Evolutionary conservation across 768 basidiomycete genomes (phyloP).

Genomic region (Mrakia blollopis): DNA sequence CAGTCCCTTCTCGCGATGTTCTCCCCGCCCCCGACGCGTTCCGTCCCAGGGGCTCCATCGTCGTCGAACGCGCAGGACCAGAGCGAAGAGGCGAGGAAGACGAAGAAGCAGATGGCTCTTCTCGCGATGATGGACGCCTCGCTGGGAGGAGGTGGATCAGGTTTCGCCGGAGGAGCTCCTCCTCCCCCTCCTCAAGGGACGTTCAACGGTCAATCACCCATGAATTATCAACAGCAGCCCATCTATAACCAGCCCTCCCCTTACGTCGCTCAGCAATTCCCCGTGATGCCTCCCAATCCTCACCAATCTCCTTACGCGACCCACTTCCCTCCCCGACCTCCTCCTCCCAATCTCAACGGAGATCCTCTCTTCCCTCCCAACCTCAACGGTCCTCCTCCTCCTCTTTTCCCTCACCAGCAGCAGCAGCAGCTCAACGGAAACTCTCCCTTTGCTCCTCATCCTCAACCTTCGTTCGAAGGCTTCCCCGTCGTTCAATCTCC

Average conservation of each 20-base stretch:
- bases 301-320: not conserved
- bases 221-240: not conserved
- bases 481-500: not conserved
- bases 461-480: not conserved
- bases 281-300: not conserved
- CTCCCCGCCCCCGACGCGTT: conserved; percentile 1
- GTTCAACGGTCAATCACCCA: not conserved
- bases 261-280: not conserved
- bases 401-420: not conserved
- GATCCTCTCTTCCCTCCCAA: not conserved
- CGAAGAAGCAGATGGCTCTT: conserved; percentile 1
- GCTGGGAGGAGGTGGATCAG: not conserved
- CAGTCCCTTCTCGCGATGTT: conserved; percentile 21
- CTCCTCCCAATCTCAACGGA: not conserved
- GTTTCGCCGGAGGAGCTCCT: too few relatives aligned
- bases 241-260: not conserved
- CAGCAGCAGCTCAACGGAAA: not conserved
- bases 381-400: not conserved
- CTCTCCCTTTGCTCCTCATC: not conserved
- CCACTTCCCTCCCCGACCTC: not conserved
- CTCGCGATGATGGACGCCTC: conserved; percentile 21
- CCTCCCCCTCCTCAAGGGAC: not conserved
- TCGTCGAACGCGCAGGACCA: too few relatives aligned
- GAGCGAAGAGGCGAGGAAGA: conserved; percentile 1
- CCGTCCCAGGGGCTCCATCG: not conserved